These are phyloP conservation scores for Angomonas desouzai DNA, from an alignment of 208 protist species.

Conservation along the genomic window DNA sequence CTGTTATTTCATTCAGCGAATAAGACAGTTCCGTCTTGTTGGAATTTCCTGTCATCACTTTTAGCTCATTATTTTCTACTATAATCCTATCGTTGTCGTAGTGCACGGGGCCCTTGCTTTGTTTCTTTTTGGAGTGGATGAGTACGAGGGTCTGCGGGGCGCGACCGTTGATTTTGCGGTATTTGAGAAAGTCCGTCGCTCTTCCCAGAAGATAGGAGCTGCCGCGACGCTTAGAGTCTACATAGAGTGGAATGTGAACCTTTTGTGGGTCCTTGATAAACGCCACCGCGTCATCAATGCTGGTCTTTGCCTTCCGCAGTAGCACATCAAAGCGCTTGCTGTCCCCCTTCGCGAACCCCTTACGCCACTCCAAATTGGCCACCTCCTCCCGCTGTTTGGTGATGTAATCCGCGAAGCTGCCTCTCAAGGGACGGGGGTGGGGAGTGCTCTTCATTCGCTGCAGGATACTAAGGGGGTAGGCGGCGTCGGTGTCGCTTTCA, in stretches of 20 bases:
- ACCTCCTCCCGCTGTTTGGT: constrained; percentile 21
- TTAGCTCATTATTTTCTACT: constrained; percentile 4
- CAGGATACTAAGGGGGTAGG: constrained; percentile 30
- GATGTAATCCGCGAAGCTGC: constrained; percentile 31
- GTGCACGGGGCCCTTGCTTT: neutral
- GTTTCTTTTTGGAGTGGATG: neutral
- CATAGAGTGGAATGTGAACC: constrained; percentile 29
- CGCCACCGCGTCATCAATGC: constrained; percentile 26
- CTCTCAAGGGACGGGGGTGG: constrained; percentile 24
- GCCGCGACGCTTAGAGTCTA: constrained; percentile 10
- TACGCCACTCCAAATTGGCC: constrained; percentile 20
- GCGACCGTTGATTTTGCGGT: constrained; percentile 7
- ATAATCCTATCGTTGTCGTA: neutral
- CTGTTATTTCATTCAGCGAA: neutral
- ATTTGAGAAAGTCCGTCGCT: constrained; percentile 5
- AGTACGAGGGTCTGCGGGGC: constrained; percentile 1
- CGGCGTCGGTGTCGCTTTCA: constrained; percentile 39
- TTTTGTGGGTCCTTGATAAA: constrained; percentile 22
- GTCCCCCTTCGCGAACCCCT: constrained; percentile 11
- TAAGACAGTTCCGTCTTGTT: neutral
- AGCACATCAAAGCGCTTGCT: constrained; percentile 26
- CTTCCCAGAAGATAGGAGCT: neutral
- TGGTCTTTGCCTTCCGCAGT: constrained; percentile 21
- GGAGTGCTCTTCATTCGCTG: constrained; percentile 28
- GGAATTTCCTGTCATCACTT: neutral